Evolutionary conservation across 1,284 basidiomycete species (phyloP).

Genomic region (Xanthoconium separans): DNA sequence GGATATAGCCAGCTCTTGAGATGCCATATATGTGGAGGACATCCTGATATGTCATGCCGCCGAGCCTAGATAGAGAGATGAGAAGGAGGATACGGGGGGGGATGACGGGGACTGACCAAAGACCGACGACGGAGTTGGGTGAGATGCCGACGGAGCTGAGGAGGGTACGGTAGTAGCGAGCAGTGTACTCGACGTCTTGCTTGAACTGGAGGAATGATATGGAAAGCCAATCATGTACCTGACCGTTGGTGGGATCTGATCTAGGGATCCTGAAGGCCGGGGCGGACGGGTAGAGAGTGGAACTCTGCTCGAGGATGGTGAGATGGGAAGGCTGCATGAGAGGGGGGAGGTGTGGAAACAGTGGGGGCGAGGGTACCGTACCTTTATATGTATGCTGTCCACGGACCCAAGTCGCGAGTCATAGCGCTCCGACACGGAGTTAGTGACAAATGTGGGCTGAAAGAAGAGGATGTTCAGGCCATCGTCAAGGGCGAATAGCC

Average conservation of each 20-base stretch:
- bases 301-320: conserved; percentile 48
- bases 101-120: conserved; percentile 50
- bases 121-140: conserved; percentile 57
- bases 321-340: conserved; percentile 46
- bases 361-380: conserved; percentile 1
- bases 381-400: conserved; percentile 35
- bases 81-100: conserved; percentile 4
- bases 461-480: conserved; percentile 29
- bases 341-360: conserved; percentile 13
- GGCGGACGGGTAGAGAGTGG: conserved; percentile 41
- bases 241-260: conserved; percentile 35
- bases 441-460: conserved; percentile 28
- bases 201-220: conserved; percentile 56
- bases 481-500: conserved; percentile 31
- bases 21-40: conserved; percentile 70
- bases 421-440: conserved; percentile 28
- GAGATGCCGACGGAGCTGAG: conserved; percentile 45
- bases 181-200: conserved; percentile 52
- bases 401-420: conserved; percentile 13
- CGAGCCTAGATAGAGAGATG: conserved; percentile 46
- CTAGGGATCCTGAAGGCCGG: conserved; percentile 52
- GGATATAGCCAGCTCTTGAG: conserved; percentile 68
- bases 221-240: conserved; percentile 45
- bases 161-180: conserved; percentile 51
- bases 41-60: conserved; percentile 65